Percentiles rank a stretch among this genome's conserved stretches.
phyloP scores from a whole-genome alignment of 495 filamentous ascomycete species.

The Hypoxylon lienhwacheense region DNA sequence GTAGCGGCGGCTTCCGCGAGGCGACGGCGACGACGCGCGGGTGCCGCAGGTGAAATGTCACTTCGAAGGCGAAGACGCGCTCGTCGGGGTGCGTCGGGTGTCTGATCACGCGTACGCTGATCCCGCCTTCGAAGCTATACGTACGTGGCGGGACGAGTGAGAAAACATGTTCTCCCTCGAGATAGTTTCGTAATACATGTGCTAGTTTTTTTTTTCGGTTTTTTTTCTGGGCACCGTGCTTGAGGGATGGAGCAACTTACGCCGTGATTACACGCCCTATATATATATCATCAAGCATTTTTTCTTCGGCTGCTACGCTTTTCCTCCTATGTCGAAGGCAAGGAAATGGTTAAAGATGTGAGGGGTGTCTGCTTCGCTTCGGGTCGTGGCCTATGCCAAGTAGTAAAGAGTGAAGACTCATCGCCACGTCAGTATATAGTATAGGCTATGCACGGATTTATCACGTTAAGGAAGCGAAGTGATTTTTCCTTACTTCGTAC shows the following conservation, averaged over 20 bases:
- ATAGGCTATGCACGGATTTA: too few relatives aligned
- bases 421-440: too few relatives aligned
- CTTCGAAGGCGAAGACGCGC: constrained; percentile 46
- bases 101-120: constrained; percentile 32
- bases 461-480: too few relatives aligned
- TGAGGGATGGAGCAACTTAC: constrained; percentile 16
- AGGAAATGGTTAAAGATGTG: too few relatives aligned
- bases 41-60: constrained; percentile 41
- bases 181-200: neutral
- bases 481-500: too few relatives aligned
- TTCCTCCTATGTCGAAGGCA: neutral
- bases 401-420: too few relatives aligned
- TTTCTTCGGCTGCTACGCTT: neutral
- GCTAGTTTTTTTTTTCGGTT: neutral
- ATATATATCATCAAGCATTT: constrained; percentile 26
- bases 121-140: constrained; percentile 41
- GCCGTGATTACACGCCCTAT: constrained; percentile 29
- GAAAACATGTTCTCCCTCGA: constrained; percentile 17
- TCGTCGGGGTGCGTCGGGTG: constrained; percentile 32
- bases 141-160: too few relatives aligned
- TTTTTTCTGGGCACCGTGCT: neutral
- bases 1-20: constrained; percentile 47
- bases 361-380: too few relatives aligned
- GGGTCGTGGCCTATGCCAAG: too few relatives aligned
- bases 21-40: constrained; percentile 38